These are phyloP conservation scores for Quercus aquifolioides DNA, from an alignment of 306 rosid genomes.

Conservation along the genomic window DNA sequence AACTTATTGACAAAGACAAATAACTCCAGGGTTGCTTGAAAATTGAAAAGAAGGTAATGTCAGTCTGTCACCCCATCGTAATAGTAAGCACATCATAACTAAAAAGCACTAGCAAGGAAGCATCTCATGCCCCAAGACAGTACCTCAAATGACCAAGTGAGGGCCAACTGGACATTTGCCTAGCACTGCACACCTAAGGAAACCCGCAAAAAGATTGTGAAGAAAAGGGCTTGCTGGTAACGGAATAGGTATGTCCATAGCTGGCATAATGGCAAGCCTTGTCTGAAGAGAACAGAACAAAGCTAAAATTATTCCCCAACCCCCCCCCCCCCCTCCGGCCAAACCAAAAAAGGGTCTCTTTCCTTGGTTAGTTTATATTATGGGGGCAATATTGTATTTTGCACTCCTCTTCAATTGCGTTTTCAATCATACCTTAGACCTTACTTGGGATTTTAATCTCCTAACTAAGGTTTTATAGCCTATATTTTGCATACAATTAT, in stretches of 20 bases:
- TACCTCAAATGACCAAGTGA: neutral
- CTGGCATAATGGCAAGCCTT: neutral
- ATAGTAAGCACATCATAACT: neutral
- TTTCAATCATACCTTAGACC: neutral
- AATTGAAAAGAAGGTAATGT: neutral
- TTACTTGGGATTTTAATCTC: neutral
- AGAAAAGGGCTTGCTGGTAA: neutral
- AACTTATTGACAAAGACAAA: neutral
- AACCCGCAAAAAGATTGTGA: neutral
- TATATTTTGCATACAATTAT: neutral
- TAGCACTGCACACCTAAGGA: neutral
- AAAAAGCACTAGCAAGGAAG: neutral
- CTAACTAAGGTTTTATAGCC: neutral
- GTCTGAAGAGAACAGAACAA: neutral
- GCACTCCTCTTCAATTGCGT: neutral
- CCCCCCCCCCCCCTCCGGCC: too few species aligned
- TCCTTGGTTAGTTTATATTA: too few species aligned
- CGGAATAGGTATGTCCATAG: neutral
- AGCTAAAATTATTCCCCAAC: neutral
- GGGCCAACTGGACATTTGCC: neutral
- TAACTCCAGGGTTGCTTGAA: neutral
- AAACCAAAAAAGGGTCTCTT: too few species aligned
- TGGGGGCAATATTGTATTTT: too few species aligned
- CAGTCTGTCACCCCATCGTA: neutral
- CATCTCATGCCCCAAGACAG: neutral